Conservation (phyloP, 345 rosid genomes). For the Citrus inodora region DNA sequence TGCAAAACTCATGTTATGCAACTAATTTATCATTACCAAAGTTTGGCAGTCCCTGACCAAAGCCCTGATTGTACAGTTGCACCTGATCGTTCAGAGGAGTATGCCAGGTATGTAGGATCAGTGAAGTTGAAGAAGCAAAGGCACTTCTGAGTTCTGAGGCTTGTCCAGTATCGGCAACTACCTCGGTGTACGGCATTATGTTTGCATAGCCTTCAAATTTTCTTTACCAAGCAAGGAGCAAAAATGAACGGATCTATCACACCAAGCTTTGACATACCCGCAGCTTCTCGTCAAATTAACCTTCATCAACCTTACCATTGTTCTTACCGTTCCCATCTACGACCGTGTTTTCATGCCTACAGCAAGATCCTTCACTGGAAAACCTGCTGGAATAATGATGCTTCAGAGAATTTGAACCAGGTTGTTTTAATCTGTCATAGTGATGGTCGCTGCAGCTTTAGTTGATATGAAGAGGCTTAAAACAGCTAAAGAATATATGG, state of each 20-base stretch:
- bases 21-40: background rate
- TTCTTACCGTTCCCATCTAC: conserved; percentile 47
- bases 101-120: background rate
- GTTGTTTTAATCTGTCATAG: conserved; percentile 34
- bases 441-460: conserved; percentile 46
- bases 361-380: conserved; percentile 36
- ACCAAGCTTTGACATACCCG: conserved; percentile 36
- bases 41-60: conserved; percentile 8
- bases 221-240: conserved; percentile 57
- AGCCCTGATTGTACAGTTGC: conserved; percentile 40
- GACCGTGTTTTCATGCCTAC: conserved; percentile 46
- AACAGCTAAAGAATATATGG: conserved; percentile 35
- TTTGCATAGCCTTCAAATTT: conserved; percentile 49
- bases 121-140: no score
- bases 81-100: conserved; percentile 26
- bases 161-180: conserved; percentile 4
- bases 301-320: conserved; percentile 39
- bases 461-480: conserved; percentile 51
- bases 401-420: conserved; percentile 67
- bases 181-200: conserved; percentile 48
- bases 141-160: no score
- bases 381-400: conserved; percentile 56
- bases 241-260: conserved; percentile 50
- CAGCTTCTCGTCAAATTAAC: conserved; percentile 47
- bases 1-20: no score